Conservation (phyloP, 495 filamentous ascomycete genomes). For the Xylaria castorea region DNA sequence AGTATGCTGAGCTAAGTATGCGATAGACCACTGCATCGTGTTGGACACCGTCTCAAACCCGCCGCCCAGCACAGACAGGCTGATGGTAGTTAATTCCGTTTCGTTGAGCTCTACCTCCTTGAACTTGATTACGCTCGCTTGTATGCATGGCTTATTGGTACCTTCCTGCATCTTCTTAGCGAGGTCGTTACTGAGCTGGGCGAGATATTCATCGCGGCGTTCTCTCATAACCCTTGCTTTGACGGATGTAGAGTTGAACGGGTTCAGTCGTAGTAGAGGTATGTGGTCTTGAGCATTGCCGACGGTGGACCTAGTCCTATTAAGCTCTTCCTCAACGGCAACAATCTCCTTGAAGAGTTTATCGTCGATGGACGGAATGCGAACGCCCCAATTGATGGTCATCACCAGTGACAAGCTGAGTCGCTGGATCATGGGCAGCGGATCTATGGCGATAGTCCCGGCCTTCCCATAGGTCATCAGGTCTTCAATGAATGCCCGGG, state of each 20-base stretch:
- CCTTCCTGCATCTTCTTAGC: conserved; percentile 65
- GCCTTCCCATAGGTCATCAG: conserved; percentile 60
- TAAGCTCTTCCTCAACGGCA: conserved; percentile 66
- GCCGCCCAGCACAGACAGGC: conserved; percentile 67
- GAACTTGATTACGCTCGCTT: conserved; percentile 68
- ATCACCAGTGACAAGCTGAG: conserved; percentile 62
- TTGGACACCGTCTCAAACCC: conserved; percentile 70
- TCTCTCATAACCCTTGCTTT: conserved; percentile 64
- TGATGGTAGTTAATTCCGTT: conserved; percentile 67
- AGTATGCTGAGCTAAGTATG: conserved; percentile 60
- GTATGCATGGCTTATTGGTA: conserved; percentile 66
- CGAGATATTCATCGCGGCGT: conserved; percentile 66
- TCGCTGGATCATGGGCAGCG: conserved; percentile 67
- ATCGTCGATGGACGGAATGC: conserved; percentile 63
- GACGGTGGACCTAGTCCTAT: conserved; percentile 64
- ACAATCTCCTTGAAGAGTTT: conserved; percentile 68
- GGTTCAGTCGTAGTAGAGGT: conserved; percentile 64
- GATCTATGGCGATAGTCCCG: conserved; percentile 61
- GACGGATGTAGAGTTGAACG: conserved; percentile 56
- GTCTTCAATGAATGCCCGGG: conserved; percentile 65
- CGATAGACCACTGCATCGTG: conserved; percentile 68
- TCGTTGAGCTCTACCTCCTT: conserved; percentile 64
- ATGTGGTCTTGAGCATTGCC: conserved; percentile 72
- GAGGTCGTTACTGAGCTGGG: conserved; percentile 57
- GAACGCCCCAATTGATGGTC: conserved; percentile 69